Evolutionary conservation across 2,329 filamentous ascomycete genomes (phyloP), one percentile per base, ranked within the genome.

Genomic region (Ophiocordyceps robertsii): DNA sequence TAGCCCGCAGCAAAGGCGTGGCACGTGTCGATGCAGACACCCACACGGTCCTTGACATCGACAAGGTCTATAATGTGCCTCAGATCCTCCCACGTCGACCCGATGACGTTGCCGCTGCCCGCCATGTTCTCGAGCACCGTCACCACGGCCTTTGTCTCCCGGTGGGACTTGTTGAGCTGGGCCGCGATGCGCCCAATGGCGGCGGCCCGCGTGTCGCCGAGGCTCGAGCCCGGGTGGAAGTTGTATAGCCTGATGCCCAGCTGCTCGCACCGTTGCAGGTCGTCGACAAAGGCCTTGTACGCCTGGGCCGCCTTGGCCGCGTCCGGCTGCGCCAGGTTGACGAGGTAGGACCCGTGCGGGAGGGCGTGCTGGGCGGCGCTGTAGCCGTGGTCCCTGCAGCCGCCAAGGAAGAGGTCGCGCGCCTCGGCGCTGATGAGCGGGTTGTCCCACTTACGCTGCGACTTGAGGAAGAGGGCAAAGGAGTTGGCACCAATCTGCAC

Each of bases 91-190:
- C 95, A 94, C 1, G 74, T 80, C 14, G 79, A 81, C 29, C 92
- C 92, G 41, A 98, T 78, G 5, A 93, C 81, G 53, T 92, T 95
- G 41, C 89, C 89, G 43, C 77, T 75, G 3, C 87, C 86, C 2
- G 90, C 92, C 89, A 96, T 96, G 47, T 94, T 96, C 64, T 98
- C 92, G 4, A 98, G 68, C 1, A 96, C 73, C 0, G 89, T 92
- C 31, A 90, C 70, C 2, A 95, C 90, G 1, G 70, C 72, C 35
- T 69, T 73, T 0, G 85, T 94, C 44, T 82, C 84, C 43, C 72
- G 69, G 55, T 96, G 86, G 0, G 89, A 83, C 45, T 73, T 75
- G 58, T 95, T 95, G 40, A 98, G 72, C 53, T 89, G 83, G 36
- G 72, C 67, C 2, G 92, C 88, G 40, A 98, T 85, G 33, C 92